Evolutionary conservation across 2,329 filamentous ascomycete genomes (phyloP).

Genomic region (Colletotrichum godetiae): DNA sequence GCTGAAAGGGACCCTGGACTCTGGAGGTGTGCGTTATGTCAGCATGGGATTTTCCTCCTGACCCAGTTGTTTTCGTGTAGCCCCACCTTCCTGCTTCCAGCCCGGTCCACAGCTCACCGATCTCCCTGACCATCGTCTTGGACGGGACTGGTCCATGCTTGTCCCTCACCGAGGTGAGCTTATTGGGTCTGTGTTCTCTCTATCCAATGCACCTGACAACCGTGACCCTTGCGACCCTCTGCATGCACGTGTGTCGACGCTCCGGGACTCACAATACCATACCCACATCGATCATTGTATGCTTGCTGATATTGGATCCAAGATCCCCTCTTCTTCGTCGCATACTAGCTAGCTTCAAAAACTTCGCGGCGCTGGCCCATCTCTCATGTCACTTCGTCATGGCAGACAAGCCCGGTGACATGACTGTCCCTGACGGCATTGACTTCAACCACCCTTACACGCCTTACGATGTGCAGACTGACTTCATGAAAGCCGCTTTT

Average conservation of each 20-base stretch:
- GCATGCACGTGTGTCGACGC: background rate
- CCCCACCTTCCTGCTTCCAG: background rate
- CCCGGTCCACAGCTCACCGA: background rate
- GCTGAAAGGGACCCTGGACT: background rate
- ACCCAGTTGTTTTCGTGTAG: background rate
- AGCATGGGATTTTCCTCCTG: background rate
- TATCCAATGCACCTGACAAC: background rate
- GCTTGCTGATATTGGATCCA: background rate
- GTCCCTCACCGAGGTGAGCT: background rate
- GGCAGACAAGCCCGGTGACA: conserved; percentile 33
- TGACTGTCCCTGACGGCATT: conserved; percentile 41
- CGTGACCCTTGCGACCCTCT: background rate
- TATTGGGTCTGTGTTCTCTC: background rate
- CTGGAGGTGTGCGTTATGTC: background rate
- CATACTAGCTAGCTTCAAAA: too few species aligned
- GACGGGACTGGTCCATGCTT: background rate
- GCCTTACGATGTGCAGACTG: conserved; percentile 86
- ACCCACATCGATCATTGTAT: background rate
- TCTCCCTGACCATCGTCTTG: background rate
- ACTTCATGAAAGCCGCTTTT: conserved; percentile 90
- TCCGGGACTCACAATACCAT: background rate
- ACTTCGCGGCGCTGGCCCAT: background rate
- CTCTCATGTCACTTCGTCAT: background rate
- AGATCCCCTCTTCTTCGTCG: too few species aligned
- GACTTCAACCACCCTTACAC: conserved; percentile 89